Base-by-base conservation (phyloP, 768 basidiomycete species). In the Tylopilus sp. region DNA sequence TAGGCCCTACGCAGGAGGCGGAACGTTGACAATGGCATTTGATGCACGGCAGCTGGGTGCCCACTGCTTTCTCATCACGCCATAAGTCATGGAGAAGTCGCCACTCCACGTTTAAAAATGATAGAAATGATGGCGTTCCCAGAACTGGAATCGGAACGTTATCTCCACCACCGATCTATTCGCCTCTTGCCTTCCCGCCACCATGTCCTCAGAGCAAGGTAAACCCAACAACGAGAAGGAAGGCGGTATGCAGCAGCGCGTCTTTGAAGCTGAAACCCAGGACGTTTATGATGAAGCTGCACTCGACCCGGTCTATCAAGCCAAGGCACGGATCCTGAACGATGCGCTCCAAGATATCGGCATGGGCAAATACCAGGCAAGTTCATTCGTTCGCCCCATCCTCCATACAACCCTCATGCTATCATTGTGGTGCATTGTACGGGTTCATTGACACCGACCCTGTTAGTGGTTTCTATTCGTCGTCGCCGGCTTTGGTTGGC, bases 401-500 rank as follows among this genome's bases (percentile, higher is more conserved):
- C 53, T 46, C 28, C 15, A 23, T 40, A 12, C 13, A 31, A 41
- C 26, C 25, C 15, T 31, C 28, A 12, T n/a, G 20, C 18, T 25
- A n/a, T 49, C 22, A n/a, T 17, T 10, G n/a, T 44, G n/a, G 12
- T 43, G 35, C 9, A 21, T 7, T 28, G 4, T 20, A 22, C 45
- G 12, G 55, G 20, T 18, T 42, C 21, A 47, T 47, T 50, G 18
- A 55, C 44, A n/a, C 30, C 6, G 1, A 38, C 2, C 22, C 17
- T 44, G 15, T 18, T 52, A 86, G 83, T 85, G 81, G 73, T 69
- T 71, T 51, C 63, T 88, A 31, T 87, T 88, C 63, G 49, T 80
- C 46, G 82, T 86, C 25, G 77, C 84, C 17, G 86, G 85, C 2
- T 86, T 88, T 67, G 86, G 86, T 46, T 88, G 85, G 85, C 76